These are phyloP conservation scores for Solanum tacnaense DNA, from an alignment of 257 asterid genomes.

Conservation along the genomic window DNA sequence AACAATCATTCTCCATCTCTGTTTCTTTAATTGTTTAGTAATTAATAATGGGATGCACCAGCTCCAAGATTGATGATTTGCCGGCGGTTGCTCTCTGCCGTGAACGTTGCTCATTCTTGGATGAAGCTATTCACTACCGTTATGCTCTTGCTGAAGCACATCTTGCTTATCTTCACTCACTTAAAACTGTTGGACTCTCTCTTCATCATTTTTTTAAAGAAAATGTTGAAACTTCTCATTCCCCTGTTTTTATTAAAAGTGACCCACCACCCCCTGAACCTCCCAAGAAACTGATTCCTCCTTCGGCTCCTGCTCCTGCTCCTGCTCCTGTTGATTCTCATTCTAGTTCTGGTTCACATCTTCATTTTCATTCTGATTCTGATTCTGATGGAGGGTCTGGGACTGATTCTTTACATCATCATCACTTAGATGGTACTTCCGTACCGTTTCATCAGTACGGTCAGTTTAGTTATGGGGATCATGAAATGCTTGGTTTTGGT, in stretches of 20 bases:
- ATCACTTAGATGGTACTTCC: neutral
- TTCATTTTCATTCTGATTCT: constrained; percentile 51
- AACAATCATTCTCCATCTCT: neutral
- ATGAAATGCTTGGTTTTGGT: neutral
- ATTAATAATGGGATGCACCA: constrained; percentile 11
- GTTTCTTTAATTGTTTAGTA: neutral
- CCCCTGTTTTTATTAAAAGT: constrained; percentile 44
- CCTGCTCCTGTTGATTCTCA: neutral
- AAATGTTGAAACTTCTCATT: neutral
- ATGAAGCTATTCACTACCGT: constrained; percentile 12
- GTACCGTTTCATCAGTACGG: neutral
- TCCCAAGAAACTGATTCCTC: constrained; percentile 17
- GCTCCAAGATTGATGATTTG: constrained; percentile 13
- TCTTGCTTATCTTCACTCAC: constrained; percentile 3
- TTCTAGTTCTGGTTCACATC: constrained; percentile 78
- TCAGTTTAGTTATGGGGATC: neutral
- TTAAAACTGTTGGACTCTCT: neutral
- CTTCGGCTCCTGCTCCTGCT: neutral
- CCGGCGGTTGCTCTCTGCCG: constrained; percentile 18
- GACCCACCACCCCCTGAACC: constrained; percentile 42
- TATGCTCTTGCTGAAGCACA: constrained; percentile 10
- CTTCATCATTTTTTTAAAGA: neutral
- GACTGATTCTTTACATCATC: constrained; percentile 39
- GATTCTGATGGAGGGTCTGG: constrained; percentile 30
- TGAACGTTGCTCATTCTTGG: constrained; percentile 7